Conservation (phyloP, 1,284 basidiomycete genomes). For the Cryptococcus amylolentus region DNA sequence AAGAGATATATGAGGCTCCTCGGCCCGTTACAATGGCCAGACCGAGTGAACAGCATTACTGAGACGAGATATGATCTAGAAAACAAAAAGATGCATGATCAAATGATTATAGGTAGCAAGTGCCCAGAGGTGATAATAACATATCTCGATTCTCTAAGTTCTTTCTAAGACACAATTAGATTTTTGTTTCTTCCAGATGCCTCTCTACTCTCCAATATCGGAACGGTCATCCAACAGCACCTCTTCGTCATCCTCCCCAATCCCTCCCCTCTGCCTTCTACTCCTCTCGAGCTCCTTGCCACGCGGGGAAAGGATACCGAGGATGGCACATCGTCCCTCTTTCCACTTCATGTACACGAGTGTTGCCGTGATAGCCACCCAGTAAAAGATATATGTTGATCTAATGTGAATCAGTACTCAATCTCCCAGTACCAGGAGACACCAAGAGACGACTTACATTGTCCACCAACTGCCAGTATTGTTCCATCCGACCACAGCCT, state of each 20-base stretch:
- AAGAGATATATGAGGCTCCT: conserved; percentile 10
- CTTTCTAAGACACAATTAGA: not conserved
- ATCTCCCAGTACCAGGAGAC: not conserved
- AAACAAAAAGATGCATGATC: not conserved
- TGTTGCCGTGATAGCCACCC: conserved; percentile 61
- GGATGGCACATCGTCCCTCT: conserved; percentile 46
- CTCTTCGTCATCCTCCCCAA: conserved; percentile 16
- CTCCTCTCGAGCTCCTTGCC: conserved; percentile 23
- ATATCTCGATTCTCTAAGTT: not conserved
- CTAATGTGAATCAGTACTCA: conserved; percentile 6
- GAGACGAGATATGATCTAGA: not conserved
- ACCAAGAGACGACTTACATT: conserved; percentile 50
- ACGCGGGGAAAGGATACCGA: conserved; percentile 25
- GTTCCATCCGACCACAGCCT: conserved; percentile 43
- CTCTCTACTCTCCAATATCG: conserved; percentile 9
- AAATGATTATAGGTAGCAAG: not conserved
- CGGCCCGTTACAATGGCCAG: too few relatives aligned
- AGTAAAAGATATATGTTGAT: conserved; percentile 65
- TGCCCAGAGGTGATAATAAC: not conserved
- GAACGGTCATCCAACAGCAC: conserved; percentile 14
- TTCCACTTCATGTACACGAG: conserved; percentile 64
- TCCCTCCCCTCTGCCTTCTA: conserved; percentile 8
- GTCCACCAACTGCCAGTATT: conserved; percentile 57
- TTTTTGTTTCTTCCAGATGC: not conserved
- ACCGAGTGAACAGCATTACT: too few relatives aligned